phyloP scores from a whole-genome alignment of 169 alveolate species.

The Plasmodium malariae region DNA sequence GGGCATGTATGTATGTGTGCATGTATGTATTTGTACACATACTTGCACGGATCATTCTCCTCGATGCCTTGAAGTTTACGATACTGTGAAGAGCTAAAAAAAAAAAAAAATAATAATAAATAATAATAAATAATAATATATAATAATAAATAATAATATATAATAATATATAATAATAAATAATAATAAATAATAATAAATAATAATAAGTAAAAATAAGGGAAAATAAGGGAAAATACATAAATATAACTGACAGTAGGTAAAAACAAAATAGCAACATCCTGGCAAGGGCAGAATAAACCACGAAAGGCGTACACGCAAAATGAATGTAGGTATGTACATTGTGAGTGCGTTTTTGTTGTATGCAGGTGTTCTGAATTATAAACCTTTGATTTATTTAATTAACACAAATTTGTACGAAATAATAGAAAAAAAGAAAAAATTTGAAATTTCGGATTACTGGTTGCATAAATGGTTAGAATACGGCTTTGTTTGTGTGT shows the following conservation, averaged over 20 bases:
- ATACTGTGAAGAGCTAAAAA: no score
- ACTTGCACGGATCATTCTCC: no score
- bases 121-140: no score
- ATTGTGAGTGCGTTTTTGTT: constrained; percentile 12
- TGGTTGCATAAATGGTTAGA: constrained; percentile 38
- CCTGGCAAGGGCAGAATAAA: background rate
- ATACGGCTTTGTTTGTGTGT: constrained; percentile 44
- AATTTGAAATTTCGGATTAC: background rate
- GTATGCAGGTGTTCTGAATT: constrained; percentile 29
- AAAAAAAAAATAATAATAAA: no score
- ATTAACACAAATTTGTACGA: background rate
- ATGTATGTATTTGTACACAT: no score
- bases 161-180: no score
- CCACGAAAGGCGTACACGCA: background rate
- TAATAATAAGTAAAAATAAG: background rate
- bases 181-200: no score
- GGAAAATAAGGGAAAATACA: background rate
- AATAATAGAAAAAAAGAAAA: background rate
- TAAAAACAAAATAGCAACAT: background rate
- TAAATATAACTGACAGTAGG: background rate
- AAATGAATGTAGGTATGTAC: constrained; percentile 53
- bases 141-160: no score
- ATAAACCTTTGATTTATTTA: constrained; percentile 28
- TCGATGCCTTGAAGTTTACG: no score
- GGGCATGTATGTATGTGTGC: no score